Conservation (phyloP, 495 filamentous ascomycete species). For the Neurospora sublineolata region DNA sequence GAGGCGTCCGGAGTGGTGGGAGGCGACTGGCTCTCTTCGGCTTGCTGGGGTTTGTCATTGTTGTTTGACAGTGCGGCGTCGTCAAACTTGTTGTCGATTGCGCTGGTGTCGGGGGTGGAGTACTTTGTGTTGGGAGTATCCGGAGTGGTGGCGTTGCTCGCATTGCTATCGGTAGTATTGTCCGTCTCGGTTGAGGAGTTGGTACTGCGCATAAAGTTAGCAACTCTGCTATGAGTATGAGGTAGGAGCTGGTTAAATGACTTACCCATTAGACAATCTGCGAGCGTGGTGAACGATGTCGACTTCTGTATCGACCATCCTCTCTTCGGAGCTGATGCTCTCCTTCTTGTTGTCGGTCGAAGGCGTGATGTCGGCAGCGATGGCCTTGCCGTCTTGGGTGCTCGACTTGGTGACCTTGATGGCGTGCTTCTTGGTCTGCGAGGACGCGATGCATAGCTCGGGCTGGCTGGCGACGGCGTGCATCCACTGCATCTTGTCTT, state of each 20-base stretch:
- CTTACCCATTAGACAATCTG: not conserved
- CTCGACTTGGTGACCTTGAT: not conserved
- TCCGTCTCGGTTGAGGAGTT: not conserved
- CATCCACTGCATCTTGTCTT: not conserved
- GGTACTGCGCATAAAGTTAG: not conserved
- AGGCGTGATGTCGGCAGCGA: not conserved
- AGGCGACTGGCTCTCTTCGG: not conserved
- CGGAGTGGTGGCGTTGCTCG: not conserved
- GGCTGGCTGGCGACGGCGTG: not conserved
- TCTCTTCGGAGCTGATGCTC: not conserved
- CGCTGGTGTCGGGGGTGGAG: not conserved
- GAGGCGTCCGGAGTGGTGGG: not conserved
- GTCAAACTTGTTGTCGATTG: not conserved
- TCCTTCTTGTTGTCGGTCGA: not conserved
- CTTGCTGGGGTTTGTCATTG: not conserved
- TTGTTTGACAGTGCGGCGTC: not conserved
- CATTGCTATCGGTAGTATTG: not conserved
- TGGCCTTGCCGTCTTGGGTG: not conserved
- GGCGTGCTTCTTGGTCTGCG: not conserved
- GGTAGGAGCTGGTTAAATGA: not conserved
- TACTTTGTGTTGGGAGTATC: not conserved
- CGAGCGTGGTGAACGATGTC: not conserved
- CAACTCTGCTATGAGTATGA: not conserved
- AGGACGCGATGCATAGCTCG: not conserved
- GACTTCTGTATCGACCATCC: not conserved